phyloP scores from a whole-genome alignment of 345 rosid genomes.

The Angophora floribunda region DNA sequence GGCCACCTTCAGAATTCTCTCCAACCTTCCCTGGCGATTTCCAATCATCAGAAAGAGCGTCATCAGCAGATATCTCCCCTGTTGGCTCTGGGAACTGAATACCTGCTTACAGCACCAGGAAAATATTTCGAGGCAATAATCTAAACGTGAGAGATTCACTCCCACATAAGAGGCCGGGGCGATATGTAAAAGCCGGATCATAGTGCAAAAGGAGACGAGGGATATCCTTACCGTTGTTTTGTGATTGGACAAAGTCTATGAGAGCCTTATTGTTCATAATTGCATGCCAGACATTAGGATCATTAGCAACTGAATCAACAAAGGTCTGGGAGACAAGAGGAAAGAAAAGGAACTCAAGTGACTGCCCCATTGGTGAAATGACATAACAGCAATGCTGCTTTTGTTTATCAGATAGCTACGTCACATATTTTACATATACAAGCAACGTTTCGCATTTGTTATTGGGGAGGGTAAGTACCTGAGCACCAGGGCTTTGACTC shows the following conservation, averaged over 20 bases:
- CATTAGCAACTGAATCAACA: slow-evolving; percentile 67
- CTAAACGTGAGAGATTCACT: background rate
- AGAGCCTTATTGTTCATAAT: slow-evolving; percentile 42
- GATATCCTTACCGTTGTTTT: slow-evolving; percentile 20
- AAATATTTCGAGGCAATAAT: background rate
- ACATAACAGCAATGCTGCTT: background rate
- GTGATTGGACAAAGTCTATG: slow-evolving; percentile 30
- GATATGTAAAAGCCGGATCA: no score
- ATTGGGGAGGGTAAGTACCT: slow-evolving; percentile 17
- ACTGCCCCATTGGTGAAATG: background rate
- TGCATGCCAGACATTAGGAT: slow-evolving; percentile 72
- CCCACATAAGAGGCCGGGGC: background rate
- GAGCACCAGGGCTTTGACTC: slow-evolving; percentile 46
- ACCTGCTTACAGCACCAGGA: background rate
- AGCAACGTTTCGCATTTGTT: background rate
- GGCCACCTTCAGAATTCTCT: slow-evolving; percentile 13
- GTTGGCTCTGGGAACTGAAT: background rate
- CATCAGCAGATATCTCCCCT: slow-evolving; percentile 3
- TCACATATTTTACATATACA: background rate
- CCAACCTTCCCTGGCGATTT: slow-evolving; percentile 5
- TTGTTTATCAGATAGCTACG: background rate
- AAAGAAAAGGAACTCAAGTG: background rate
- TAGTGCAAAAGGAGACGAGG: background rate
- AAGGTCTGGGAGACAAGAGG: slow-evolving; percentile 24
- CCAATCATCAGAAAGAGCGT: slow-evolving; percentile 1